Percentiles rank a stretch among this genome's conserved stretches.
Evolutionary conservation across 108 stramenopile species (phyloP).

Genomic region (Stephanodiscus minutulus): DNA sequence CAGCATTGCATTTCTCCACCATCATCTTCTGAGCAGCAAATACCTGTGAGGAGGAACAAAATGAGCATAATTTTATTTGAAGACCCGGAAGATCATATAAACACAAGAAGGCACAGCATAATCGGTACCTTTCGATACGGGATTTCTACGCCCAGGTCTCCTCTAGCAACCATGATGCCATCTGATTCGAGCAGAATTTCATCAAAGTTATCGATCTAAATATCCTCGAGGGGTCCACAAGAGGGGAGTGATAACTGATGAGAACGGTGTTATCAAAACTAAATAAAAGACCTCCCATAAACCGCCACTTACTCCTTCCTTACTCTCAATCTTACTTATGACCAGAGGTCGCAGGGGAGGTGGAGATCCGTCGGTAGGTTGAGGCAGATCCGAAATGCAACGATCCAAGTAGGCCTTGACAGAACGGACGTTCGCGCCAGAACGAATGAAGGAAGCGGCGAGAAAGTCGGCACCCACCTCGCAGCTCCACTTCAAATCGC

Average conservation of each 20-base stretch:
- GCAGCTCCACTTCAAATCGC: constrained; percentile 78
- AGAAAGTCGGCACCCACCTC: constrained; percentile 82
- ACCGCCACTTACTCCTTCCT: constrained; percentile 64
- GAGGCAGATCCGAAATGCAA: constrained; percentile 58
- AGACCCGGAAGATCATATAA: not conserved
- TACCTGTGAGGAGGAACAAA: constrained; percentile 33
- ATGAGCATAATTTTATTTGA: not conserved
- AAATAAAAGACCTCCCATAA: not conserved
- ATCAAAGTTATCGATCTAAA: constrained; percentile 67
- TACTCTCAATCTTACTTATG: constrained; percentile 91
- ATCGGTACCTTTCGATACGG: constrained; percentile 59
- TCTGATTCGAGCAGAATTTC: constrained; percentile 77
- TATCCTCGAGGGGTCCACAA: too few species aligned
- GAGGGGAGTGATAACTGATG: not conserved
- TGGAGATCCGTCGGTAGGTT: constrained; percentile 19
- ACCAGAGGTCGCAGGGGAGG: constrained; percentile 66
- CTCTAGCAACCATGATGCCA: constrained; percentile 91
- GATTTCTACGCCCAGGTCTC: constrained; percentile 88
- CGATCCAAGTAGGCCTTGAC: constrained; percentile 73
- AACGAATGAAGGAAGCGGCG: constrained; percentile 88
- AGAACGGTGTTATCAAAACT: not conserved
- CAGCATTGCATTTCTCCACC: constrained; percentile 73
- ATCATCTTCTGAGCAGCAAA: constrained; percentile 93
- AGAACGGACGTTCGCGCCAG: constrained; percentile 74
- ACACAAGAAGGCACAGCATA: not conserved